phyloP scores from a whole-genome alignment of 169 alveolate species.

The Cytauxzoon felis region DNA sequence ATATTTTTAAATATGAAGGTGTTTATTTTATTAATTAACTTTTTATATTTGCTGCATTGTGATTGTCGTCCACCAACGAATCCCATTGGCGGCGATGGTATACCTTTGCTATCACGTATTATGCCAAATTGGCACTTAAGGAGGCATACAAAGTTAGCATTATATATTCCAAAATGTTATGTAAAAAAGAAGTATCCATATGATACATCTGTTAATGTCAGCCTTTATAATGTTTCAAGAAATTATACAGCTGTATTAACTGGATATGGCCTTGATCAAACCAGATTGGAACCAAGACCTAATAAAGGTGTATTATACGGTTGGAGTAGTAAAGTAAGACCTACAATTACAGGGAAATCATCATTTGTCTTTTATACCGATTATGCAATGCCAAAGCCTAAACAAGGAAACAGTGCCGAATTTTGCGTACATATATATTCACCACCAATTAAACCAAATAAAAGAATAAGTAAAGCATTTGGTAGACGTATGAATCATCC shows the following conservation, averaged over 20 bases:
- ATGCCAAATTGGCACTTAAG: slow-evolving; percentile 16
- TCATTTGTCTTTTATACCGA: slow-evolving; percentile 16
- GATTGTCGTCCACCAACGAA: neutral
- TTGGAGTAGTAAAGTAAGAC: slow-evolving; percentile 20
- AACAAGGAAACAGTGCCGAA: slow-evolving; percentile 23
- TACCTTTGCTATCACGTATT: slow-evolving; percentile 6
- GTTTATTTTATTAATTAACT: neutral
- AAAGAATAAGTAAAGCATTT: slow-evolving; percentile 6
- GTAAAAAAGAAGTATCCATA: slow-evolving; percentile 16
- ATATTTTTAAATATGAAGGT: too few relatives aligned
- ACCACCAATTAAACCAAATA: slow-evolving; percentile 6
- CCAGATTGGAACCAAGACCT: slow-evolving; percentile 36
- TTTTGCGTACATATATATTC: slow-evolving; percentile 30
- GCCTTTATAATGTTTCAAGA: neutral
- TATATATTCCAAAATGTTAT: slow-evolving; percentile 10
- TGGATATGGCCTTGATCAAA: slow-evolving; percentile 8
- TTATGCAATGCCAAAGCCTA: slow-evolving; percentile 15
- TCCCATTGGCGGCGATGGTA: neutral
- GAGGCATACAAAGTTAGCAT: neutral
- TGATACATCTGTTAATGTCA: neutral
- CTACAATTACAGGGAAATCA: slow-evolving; percentile 9
- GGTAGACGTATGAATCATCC: slow-evolving; percentile 14
- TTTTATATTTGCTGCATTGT: neutral
- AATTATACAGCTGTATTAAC: slow-evolving; percentile 22
- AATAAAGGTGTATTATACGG: slow-evolving; percentile 20